Evolutionary conservation across 352 stramenopile genomes (phyloP), one percentile per base, ranked within the genome.

Genomic region (Phytophthora kernoviae): DNA sequence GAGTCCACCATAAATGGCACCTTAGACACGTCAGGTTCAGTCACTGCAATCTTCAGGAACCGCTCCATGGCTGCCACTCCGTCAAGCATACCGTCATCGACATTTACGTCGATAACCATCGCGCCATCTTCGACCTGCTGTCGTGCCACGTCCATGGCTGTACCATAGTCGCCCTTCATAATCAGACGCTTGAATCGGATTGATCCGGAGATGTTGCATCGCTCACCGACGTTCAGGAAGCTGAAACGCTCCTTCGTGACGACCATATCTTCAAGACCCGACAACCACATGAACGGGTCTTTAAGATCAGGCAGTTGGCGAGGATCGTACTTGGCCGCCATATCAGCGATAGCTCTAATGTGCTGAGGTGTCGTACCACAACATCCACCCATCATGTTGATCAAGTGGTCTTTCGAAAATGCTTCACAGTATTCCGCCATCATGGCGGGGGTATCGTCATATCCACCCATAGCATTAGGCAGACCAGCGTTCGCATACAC

Each of bases 341-440:
- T 84, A 12, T 94, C 80, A 5, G 86, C 78, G 39, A 98, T 97
- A 1, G 90, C 91, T 49, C 93, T 88, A 73, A 99, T 99, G 71
- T 99, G 96, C 20, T 73, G 54, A 12, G 96, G 96, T 21, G 96
- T 99, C 24, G 94, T 98, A 36, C 96, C 96, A 68, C 96, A 99
- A 78, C 96, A 99, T 15, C 96, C 96, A 47, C 96, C 96, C 57
- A 98, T 97, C 92, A 99, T 98, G 69, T 98, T 99, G 45, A 99
- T 73, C 54, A 98, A 87, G 0, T 83, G 78, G 68, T 98, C 96
- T 69, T 97, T 84, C 65, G 93, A 98, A 73, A 98, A 99, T 30
- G 97, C 85, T 49, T 94, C 85, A 63, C 98, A 98, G 68, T 97
- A 82, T 34, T 78, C 52, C 6, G 94, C 96, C 95, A 99, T 98